Percentiles rank a stretch among this genome's conserved stretches.
These are phyloP conservation scores for Teunomyces panamensis DNA, from an alignment of 805 yeast species.

Conservation along the genomic window DNA sequence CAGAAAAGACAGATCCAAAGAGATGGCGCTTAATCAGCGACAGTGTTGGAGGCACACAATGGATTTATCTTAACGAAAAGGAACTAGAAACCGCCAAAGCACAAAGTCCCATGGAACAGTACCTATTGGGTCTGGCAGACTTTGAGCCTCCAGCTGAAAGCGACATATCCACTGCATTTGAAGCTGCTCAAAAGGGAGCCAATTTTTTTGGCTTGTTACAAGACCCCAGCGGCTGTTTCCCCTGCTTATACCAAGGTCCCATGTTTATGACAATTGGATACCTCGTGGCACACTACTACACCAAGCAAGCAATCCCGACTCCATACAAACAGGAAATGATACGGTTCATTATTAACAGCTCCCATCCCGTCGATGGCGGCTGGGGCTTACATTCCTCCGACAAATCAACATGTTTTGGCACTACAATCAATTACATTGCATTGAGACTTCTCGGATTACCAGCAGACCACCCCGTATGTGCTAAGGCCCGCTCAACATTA, in stretches of 20 bases:
- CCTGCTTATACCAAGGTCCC: constrained; percentile 94
- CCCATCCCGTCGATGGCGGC: constrained; percentile 99
- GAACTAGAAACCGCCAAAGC: constrained; percentile 39
- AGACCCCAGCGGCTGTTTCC: constrained; percentile 82
- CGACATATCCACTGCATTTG: constrained; percentile 41
- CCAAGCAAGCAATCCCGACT: constrained; percentile 65
- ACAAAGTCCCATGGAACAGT: constrained; percentile 56
- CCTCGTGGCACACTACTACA: constrained; percentile 68
- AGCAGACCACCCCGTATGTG: constrained; percentile 71
- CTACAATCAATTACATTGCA: constrained; percentile 80
- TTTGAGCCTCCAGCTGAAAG: constrained; percentile 36
- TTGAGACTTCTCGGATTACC: constrained; percentile 77
- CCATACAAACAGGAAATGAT: constrained; percentile 66
- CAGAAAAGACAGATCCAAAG: constrained; percentile 63
- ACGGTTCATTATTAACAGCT: constrained; percentile 82
- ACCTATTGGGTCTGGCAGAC: constrained; percentile 45
- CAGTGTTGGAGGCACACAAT: constrained; percentile 71
- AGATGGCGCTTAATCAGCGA: constrained; percentile 76
- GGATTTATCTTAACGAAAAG: constrained; percentile 58
- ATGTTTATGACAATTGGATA: constrained; percentile 96
- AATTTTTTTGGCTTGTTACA: constrained; percentile 68
- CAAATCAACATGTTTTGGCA: constrained; percentile 94
- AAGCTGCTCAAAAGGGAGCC: constrained; percentile 74
- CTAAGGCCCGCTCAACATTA: constrained; percentile 70
- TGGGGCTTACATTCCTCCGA: constrained; percentile 97